Evolutionary conservation across 2,329 filamentous ascomycete species (phyloP), one percentile per base, ranked within the genome.

Genomic region (Exophiala phaeomuriformis): DNA sequence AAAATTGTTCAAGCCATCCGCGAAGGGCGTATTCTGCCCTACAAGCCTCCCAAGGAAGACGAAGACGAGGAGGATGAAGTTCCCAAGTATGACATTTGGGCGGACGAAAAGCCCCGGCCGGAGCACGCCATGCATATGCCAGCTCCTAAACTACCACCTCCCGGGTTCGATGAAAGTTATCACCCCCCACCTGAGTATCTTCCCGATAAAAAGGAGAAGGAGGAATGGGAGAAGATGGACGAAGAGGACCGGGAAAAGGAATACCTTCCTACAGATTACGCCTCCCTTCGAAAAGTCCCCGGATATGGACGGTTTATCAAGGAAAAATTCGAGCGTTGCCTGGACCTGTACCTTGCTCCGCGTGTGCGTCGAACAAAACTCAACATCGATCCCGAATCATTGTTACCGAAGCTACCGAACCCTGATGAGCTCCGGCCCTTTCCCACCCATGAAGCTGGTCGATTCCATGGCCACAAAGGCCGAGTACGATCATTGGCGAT

Each of bases 1-100:
- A 97, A 98, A 75, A 83, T 98, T 65, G 93, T 97, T 50, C 89
- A 88, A 66, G 93, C 93, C 36, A 98, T 98, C 63, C 84, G 86
- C 61, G 91, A 97, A 71, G 93, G 94, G 35, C 83, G 90, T 47
- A 97, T 98, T 62, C 75, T 95, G 65, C 94, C 94, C 3, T 95
- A 94, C 74, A 89, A 84, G 67, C 82, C 89, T 3, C 83, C 83
- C 0, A 78, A 83, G 64, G 86, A 88, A 63, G 79, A 84, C 58
- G 82, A 90, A 60, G 82, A 88, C 52, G 81, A 86, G 49, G 83
- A 88, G 52, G 77, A 86, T 55, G 83, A 86, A 50, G 76, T 86
- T 39, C 79, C 80, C 28, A 84, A 83, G 65, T 95, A 90, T 66
- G 93, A 98, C 66, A 81, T 98, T 51, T 98, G 93, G 93, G 89